A percentile compares a stretch with the other conserved stretches of the same genome.
phyloP scores from a whole-genome alignment of 768 basidiomycete genomes.

The Boletus subparvulus region DNA sequence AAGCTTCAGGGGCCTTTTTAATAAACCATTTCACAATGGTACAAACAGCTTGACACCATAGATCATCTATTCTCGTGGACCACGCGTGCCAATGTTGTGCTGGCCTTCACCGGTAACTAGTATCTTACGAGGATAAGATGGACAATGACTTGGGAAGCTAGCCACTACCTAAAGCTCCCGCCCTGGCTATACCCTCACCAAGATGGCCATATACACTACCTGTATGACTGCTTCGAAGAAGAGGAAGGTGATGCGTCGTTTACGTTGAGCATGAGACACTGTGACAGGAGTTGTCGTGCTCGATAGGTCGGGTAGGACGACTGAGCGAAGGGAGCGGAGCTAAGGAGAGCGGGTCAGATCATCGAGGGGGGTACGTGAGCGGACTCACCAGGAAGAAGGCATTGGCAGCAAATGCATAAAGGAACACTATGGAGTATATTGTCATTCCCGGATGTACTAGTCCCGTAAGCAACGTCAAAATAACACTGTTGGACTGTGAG shows the following conservation, averaged over 20 bases:
- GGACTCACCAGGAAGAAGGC: constrained; percentile 85
- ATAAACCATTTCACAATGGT: neutral
- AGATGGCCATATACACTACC: constrained; percentile 80
- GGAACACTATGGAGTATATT: constrained; percentile 68
- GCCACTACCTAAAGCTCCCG: neutral
- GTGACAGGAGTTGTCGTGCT: constrained; percentile 49
- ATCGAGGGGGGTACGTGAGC: neutral
- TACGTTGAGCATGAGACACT: constrained; percentile 74
- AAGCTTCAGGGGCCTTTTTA: too few relatives aligned
- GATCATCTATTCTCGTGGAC: neutral
- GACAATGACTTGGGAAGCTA: neutral
- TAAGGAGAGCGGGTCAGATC: constrained; percentile 32
- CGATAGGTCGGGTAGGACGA: constrained; percentile 79
- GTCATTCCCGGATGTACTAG: constrained; percentile 62
- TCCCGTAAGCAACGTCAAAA: constrained; percentile 71
- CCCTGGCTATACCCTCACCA: constrained; percentile 59
- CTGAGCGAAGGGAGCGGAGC: constrained; percentile 91
- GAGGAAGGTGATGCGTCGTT: constrained; percentile 85
- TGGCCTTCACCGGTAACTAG: neutral
- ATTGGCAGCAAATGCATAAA: constrained; percentile 86
- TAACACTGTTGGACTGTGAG: constrained; percentile 57
- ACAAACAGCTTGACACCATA: neutral
- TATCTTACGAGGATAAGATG: constrained; percentile 4
- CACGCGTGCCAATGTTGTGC: neutral
- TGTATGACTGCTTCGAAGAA: constrained; percentile 84